These are phyloP conservation scores for Lachancea lanzarotensis DNA, from an alignment of 805 yeast species.

Conservation along the genomic window DNA sequence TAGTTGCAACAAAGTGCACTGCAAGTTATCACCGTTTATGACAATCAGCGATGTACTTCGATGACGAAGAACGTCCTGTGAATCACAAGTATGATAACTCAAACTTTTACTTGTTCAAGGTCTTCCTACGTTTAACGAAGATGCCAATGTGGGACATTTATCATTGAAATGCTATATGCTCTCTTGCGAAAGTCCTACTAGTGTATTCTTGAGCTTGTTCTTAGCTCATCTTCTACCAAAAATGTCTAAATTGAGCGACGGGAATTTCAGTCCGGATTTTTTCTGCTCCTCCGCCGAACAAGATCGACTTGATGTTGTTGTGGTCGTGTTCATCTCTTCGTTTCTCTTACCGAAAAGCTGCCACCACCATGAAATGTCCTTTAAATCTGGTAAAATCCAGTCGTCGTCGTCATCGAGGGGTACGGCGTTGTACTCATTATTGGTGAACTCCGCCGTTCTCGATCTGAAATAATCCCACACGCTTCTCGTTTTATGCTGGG, in stretches of 20 bases:
- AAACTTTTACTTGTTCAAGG: no score
- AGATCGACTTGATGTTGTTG: neutral
- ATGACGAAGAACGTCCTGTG: no score
- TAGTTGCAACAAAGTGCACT: no score
- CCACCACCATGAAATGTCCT: conserved; percentile 75
- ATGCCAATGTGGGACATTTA: neutral
- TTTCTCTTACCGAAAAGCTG: conserved; percentile 74
- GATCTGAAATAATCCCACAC: conserved; percentile 94
- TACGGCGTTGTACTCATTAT: conserved; percentile 36
- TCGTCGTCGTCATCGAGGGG: conserved; percentile 26
- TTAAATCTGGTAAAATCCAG: conserved; percentile 45
- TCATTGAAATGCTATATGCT: neutral
- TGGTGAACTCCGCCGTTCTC: conserved; percentile 61
- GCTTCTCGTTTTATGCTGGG: conserved; percentile 51
- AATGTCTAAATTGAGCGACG: conserved; percentile 22
- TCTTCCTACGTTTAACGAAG: no score
- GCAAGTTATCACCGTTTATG: no score
- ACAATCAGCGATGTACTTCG: no score
- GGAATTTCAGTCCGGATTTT: conserved; percentile 6
- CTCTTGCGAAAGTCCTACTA: neutral
- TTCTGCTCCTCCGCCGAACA: conserved; percentile 6
- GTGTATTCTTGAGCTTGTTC: neutral
- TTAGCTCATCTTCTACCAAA: conserved; percentile 16
- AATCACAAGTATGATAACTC: no score
- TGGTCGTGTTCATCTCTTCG: conserved; percentile 49